These are phyloP conservation scores for Hygrocybe coccinea DNA, from an alignment of 768 basidiomycete genomes.

Conservation along the genomic window DNA sequence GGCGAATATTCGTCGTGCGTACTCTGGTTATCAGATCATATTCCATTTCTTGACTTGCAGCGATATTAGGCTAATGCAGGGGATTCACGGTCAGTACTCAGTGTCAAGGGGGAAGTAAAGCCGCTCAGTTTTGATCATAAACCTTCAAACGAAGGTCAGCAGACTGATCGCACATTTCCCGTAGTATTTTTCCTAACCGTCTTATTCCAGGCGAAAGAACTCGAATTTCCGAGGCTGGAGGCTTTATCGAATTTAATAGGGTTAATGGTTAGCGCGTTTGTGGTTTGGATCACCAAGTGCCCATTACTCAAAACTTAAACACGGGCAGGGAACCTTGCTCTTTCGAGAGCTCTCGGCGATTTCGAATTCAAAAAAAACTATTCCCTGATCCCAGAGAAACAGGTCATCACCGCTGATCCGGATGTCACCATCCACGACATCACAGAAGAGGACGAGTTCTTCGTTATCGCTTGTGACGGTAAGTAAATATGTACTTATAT, in stretches of 20 bases:
- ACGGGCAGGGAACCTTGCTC: conserved; percentile 79
- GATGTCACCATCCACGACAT: conserved; percentile 81
- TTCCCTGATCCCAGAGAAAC: conserved; percentile 72
- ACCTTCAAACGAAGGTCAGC: conserved; percentile 77
- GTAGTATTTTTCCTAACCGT: conserved; percentile 4
- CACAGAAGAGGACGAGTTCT: conserved; percentile 88
- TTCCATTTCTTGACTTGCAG: neutral
- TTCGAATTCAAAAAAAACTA: conserved; percentile 99
- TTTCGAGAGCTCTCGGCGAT: conserved; percentile 93
- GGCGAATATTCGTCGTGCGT: conserved; percentile 77
- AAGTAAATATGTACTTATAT: conserved; percentile 19
- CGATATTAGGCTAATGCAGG: conserved; percentile 86
- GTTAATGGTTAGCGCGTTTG: conserved; percentile 71
- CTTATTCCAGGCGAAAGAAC: conserved; percentile 62
- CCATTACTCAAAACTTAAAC: conserved; percentile 1
- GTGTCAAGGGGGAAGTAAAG: conserved; percentile 79
- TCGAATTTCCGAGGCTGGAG: conserved; percentile 86
- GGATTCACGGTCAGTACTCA: conserved; percentile 88
- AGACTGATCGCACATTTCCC: neutral
- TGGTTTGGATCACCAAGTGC: neutral
- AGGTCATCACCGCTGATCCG: conserved; percentile 93
- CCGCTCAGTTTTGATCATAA: conserved; percentile 94
- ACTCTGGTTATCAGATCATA: conserved; percentile 10
- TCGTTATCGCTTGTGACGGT: conserved; percentile 98
- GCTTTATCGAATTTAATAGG: conserved; percentile 93